phyloP scores from a whole-genome alignment of 2,329 filamentous ascomycete genomes.

The Rosellinia necatrix region DNA sequence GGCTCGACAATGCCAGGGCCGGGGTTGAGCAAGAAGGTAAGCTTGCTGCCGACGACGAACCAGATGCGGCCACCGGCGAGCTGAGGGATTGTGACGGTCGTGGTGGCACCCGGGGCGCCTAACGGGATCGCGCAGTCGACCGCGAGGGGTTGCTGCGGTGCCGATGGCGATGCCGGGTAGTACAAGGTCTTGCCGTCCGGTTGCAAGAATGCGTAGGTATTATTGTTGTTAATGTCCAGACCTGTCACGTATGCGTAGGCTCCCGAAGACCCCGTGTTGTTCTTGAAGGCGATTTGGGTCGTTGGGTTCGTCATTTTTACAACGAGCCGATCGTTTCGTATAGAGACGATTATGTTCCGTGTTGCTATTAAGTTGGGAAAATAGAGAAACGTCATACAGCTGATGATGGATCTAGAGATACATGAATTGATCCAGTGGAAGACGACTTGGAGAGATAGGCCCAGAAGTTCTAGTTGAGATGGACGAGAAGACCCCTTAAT shows the following conservation, averaged over 20 bases:
- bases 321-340: background rate
- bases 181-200: constrained; percentile 69
- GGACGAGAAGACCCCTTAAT: constrained; percentile 11
- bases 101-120: constrained; percentile 63
- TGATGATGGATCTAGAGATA: background rate
- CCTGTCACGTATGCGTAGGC: constrained; percentile 76
- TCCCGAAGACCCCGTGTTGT: constrained; percentile 64
- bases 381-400: background rate
- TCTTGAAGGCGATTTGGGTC: constrained; percentile 66
- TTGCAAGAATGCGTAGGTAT: constrained; percentile 64
- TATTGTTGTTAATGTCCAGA: constrained; percentile 61
- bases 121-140: constrained; percentile 67
- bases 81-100: constrained; percentile 68
- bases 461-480: background rate
- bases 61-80: constrained; percentile 74
- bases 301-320: constrained; percentile 47
- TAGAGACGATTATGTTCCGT: background rate
- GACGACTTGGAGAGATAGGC: constrained; percentile 9
- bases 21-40: constrained; percentile 73
- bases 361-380: background rate
- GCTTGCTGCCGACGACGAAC: constrained; percentile 64
- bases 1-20: constrained; percentile 76
- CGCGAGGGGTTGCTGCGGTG: constrained; percentile 54
- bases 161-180: constrained; percentile 63
- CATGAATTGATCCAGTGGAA: background rate